Base-by-base conservation (phyloP, 495 filamentous ascomycete genomes). In the Bombardia bombarda region DNA sequence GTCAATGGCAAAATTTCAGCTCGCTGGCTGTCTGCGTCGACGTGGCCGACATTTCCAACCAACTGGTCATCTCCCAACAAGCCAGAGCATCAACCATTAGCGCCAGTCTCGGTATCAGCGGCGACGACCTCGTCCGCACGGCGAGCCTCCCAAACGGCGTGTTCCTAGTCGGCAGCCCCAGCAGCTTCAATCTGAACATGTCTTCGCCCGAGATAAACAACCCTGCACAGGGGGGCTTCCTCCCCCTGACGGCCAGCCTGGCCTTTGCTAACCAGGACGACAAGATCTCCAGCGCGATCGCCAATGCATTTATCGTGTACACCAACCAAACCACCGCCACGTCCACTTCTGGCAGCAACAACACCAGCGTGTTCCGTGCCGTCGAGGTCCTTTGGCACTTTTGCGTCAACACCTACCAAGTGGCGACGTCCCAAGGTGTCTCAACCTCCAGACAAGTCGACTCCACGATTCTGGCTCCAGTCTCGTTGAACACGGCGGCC, bases 21-120 rank as follows among this genome's bases (percentile, higher is more conserved):
- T 68, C 72, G 1, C 53, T 76, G 12, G 68, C 66, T 3, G 50
- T 73, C 31, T 76, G 72, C 48, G 53, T 58, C 9, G 51, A 47
- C 13, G 61, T 61, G 23, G 53, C 61, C 37, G 63, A 73, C 46
- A 53, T 70, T 22, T 51, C 61, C 33, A 22, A 49, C 32, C 32
- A 49, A 20, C 51, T 64, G n/a, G 37, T 32, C 12, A 19, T 57
- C 17, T 47, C 58, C 28, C 37, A 43, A 33, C 38, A 35, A 18
- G n/a, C n/a, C n/a, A n/a, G n/a, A n/a, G n/a, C n/a, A n/a, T n/a
- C n/a, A n/a, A n/a, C n/a, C n/a, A n/a, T n/a, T n/a, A n/a, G n/a
- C n/a, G n/a, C n/a, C n/a, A n/a, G n/a, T n/a, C n/a, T n/a, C n/a
- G n/a, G n/a, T n/a, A n/a, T n/a, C n/a, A 45, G 32, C 45, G 44